These are phyloP conservation scores for Sporisorium sorghi DNA, from an alignment of 1,284 basidiomycete genomes.

Conservation along the genomic window DNA sequence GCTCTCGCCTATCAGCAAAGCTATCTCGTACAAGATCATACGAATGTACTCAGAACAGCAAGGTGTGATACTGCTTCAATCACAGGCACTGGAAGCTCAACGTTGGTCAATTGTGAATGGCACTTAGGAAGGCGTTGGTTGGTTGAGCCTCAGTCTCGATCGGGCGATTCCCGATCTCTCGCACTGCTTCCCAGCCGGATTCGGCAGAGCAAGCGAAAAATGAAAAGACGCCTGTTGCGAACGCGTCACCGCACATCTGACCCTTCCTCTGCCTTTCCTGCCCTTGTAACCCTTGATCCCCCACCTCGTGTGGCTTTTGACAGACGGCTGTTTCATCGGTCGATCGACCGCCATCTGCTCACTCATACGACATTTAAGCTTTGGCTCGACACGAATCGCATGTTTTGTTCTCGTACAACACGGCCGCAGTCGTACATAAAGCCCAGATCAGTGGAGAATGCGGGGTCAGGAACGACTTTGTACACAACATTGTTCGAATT, in stretches of 20 bases:
- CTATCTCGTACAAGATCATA: too few relatives aligned
- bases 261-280: neutral
- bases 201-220: neutral
- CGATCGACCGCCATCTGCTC: neutral
- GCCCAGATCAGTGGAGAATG: too few relatives aligned
- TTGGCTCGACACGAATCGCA: neutral
- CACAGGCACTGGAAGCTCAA: too few relatives aligned
- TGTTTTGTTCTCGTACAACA: neutral
- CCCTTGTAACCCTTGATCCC: neutral
- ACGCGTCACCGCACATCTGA: neutral
- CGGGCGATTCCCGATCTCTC: neutral
- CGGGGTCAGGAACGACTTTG: too few relatives aligned
- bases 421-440: too few relatives aligned
- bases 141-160: neutral
- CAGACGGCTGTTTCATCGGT: constrained; percentile 8
- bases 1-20: neutral
- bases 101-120: too few relatives aligned
- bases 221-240: neutral
- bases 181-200: neutral
- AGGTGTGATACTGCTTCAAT: too few relatives aligned
- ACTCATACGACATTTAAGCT: neutral
- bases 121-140: too few relatives aligned
- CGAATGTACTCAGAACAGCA: too few relatives aligned
- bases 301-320: neutral
- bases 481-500: too few relatives aligned